These are phyloP conservation scores for Macadamia integrifolia DNA, from an alignment of 164 flowering plant species.

Conservation along the genomic window DNA sequence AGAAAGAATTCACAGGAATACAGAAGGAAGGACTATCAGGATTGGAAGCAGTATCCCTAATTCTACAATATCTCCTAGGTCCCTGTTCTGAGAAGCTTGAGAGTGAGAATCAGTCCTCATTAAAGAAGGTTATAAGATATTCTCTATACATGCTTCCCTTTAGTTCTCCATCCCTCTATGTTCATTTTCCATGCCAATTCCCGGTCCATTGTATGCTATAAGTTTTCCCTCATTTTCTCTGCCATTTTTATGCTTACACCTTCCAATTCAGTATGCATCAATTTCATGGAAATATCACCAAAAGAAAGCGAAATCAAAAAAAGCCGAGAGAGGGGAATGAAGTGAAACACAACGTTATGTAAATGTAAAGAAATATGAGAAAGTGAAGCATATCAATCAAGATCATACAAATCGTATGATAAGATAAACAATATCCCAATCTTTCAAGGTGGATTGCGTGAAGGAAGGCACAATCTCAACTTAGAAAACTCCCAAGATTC, in stretches of 20 bases:
- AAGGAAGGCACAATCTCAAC: not conserved
- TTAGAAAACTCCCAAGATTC: not conserved
- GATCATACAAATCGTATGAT: too few relatives aligned
- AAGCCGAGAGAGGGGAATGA: not conserved
- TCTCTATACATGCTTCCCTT: not conserved
- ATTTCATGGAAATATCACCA: not conserved
- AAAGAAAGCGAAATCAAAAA: not conserved
- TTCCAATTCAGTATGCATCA: not conserved
- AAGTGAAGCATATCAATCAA: too few relatives aligned
- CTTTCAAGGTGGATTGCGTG: too few relatives aligned
- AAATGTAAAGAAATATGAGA: too few relatives aligned
- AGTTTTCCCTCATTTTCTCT: not conserved
- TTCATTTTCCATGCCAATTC: not conserved
- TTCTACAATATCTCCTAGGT: too few relatives aligned
- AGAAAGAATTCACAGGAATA: too few relatives aligned
- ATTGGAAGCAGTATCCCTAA: too few relatives aligned
- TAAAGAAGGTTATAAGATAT: not conserved
- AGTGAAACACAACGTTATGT: too few relatives aligned
- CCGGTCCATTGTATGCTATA: not conserved
- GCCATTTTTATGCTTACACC: not conserved
- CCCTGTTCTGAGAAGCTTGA: too few relatives aligned
- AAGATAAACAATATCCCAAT: too few relatives aligned
- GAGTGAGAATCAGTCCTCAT: too few relatives aligned
- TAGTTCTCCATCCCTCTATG: not conserved
- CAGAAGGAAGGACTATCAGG: too few relatives aligned